Base-by-base conservation (phyloP, 2,329 filamentous ascomycete genomes). In the Microdochium trichocladiopsis region DNA sequence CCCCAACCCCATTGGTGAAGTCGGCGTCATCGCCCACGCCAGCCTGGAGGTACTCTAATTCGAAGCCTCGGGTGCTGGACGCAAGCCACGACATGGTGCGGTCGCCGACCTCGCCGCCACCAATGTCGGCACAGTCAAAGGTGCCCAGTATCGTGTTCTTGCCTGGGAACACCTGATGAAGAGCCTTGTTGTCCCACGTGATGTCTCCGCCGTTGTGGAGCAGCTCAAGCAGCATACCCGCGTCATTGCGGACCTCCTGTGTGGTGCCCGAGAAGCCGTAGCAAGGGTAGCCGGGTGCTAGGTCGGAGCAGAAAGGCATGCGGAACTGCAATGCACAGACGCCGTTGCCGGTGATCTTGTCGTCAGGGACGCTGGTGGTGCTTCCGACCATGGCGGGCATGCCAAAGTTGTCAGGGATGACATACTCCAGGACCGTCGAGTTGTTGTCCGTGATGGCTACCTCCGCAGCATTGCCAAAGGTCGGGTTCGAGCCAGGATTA, bases 261-360 rank as follows among this genome's bases (percentile, higher is more conserved):
- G 65, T 64, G 11, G 63, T 24, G 11, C 64, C 64, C 33, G 61
- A 66, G 50, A 64, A 65, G 49, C 37, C 36, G 52, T 63, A 67
- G 55, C 65, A 67, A 16, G 65, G 65, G 51, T 67, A 67, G 25
- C 58, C 64, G 21, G 57, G 22, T 4, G 63, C 60, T 12, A 67
- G 61, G 25, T 56, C 50, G 21, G 55, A 56, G 52, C 65, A 67
- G 47, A 58, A 55, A 2, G 65, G 64, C 56, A 67, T 60, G 50
- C 65, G 62, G 54, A 67, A 67, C 50, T 67, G 59, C 8, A 67
- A 59, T 10, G 63, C 64, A 48, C 65, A 67, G 11, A 60, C 49
- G 41, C 41, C 41, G n/a, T 16, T 45, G 41, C 18, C 41, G 41
- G 41, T 18, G 41, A 23, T 8, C 3, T 8, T 22, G 16, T 3